A percentile compares a stretch with the other conserved stretches of the same genome.
phyloP scores from a whole-genome alignment of 495 filamentous ascomycete genomes.

The Pyronema domesticum region DNA sequence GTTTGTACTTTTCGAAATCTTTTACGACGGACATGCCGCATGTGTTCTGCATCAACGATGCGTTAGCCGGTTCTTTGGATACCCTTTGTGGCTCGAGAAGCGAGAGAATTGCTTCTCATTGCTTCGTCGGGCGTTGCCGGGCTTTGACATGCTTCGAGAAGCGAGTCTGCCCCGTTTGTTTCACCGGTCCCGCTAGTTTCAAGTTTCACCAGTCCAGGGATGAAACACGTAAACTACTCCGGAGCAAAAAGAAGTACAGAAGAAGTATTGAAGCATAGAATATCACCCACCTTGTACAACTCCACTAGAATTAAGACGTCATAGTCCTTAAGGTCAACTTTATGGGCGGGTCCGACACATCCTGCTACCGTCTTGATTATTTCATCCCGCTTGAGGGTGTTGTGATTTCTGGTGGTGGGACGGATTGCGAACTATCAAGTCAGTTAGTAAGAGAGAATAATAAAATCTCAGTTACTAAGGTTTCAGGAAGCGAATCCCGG shows the following conservation, averaged over 20 bases:
- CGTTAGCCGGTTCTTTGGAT: slow-evolving; percentile 5
- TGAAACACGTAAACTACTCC: no score
- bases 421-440: slow-evolving; percentile 67
- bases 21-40: slow-evolving; percentile 62
- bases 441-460: no score
- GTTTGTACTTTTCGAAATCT: slow-evolving; percentile 53
- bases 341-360: slow-evolving; percentile 48
- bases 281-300: slow-evolving; percentile 57
- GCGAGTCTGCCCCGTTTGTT: no score
- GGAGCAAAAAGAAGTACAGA: not conserved
- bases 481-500: slow-evolving; percentile 14
- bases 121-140: no score
- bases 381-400: slow-evolving; percentile 47
- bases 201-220: no score
- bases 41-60: slow-evolving; percentile 38
- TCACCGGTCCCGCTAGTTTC: no score
- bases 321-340: slow-evolving; percentile 63
- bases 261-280: not conserved
- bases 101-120: not conserved
- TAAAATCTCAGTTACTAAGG: not conserved
- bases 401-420: slow-evolving; percentile 62
- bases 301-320: slow-evolving; percentile 78
- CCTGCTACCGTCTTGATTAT: slow-evolving; percentile 68
- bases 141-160: no score
- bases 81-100: not conserved